A percentile compares a stretch with the other conserved stretches of the same genome.
Evolutionary conservation across 306 rosid species (phyloP).

Genomic region (Arachis stenosperma): DNA sequence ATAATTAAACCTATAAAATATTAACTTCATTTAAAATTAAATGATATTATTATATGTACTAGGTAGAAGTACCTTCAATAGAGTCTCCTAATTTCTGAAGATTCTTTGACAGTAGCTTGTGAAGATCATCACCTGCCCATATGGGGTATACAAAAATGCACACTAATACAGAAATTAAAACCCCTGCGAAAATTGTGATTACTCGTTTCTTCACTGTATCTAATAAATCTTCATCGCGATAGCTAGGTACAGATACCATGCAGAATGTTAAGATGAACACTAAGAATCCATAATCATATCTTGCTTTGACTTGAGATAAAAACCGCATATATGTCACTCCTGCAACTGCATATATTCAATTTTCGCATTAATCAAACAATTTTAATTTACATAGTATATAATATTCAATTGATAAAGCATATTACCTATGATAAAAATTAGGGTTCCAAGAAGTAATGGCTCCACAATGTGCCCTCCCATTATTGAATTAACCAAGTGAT

Average conservation of each 20-base stretch:
- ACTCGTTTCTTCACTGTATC: constrained; percentile 46
- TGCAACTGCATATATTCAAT: constrained; percentile 38
- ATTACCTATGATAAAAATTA: constrained; percentile 33
- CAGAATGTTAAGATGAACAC: constrained; percentile 58
- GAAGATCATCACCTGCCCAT: constrained; percentile 65
- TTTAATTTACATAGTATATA: no score
- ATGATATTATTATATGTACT: no score
- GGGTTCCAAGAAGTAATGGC: constrained; percentile 33
- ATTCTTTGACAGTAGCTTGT: constrained; percentile 43
- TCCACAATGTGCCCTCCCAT: constrained; percentile 13
- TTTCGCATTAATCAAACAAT: neutral
- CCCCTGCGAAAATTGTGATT: constrained; percentile 46
- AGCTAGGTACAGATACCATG: constrained; percentile 53
- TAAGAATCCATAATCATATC: constrained; percentile 62
- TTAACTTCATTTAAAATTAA: neutral
- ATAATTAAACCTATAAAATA: no score
- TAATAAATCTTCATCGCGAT: constrained; percentile 36
- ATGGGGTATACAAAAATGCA: constrained; percentile 50
- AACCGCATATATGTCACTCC: constrained; percentile 52
- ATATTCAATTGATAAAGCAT: no score
- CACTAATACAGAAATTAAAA: constrained; percentile 35
- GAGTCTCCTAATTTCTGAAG: constrained; percentile 47
- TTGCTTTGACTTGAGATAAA: constrained; percentile 50
- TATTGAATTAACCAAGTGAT: constrained; percentile 28
- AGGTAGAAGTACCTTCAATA: constrained; percentile 44